phyloP scores from a whole-genome alignment of 345 rosid species.

The Balakata baccata region DNA sequence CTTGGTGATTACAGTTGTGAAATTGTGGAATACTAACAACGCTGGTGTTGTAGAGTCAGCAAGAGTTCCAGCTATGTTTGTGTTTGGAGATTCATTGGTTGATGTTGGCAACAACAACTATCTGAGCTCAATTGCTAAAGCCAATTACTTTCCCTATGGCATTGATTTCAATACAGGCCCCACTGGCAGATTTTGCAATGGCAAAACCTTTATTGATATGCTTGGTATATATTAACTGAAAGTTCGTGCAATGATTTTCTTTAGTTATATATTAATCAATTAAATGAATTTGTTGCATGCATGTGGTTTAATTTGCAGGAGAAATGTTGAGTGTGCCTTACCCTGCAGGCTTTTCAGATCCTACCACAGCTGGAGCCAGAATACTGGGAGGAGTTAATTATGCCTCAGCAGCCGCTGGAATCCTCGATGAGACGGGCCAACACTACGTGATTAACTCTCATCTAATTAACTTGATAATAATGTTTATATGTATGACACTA shows the following conservation, averaged over 20 bases:
- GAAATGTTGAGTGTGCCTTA: slow-evolving; percentile 24
- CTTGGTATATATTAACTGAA: slow-evolving; percentile 17
- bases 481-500: too few relatives aligned
- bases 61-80: slow-evolving; percentile 23
- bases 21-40: neutral
- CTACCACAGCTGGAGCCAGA: slow-evolving; percentile 46
- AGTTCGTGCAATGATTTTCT: too few relatives aligned
- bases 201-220: slow-evolving; percentile 29
- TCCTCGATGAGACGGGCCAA: slow-evolving; percentile 29
- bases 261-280: neutral
- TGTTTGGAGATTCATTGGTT: slow-evolving; percentile 33
- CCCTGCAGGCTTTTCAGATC: slow-evolving; percentile 66
- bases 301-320: slow-evolving; percentile 10
- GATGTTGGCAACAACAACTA: slow-evolving; percentile 33
- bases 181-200: slow-evolving; percentile 30
- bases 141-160: slow-evolving; percentile 31
- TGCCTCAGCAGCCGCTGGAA: slow-evolving; percentile 33
- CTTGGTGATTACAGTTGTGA: neutral
- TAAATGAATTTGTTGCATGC: neutral
- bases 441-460: slow-evolving; percentile 18
- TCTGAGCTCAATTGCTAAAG: slow-evolving; percentile 23
- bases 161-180: slow-evolving; percentile 22
- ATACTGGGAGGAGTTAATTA: slow-evolving; percentile 28
- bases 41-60: slow-evolving; percentile 19
- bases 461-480: too few relatives aligned